Conservation (phyloP, 768 basidiomycete species). For the Termitomyces sp. region DNA sequence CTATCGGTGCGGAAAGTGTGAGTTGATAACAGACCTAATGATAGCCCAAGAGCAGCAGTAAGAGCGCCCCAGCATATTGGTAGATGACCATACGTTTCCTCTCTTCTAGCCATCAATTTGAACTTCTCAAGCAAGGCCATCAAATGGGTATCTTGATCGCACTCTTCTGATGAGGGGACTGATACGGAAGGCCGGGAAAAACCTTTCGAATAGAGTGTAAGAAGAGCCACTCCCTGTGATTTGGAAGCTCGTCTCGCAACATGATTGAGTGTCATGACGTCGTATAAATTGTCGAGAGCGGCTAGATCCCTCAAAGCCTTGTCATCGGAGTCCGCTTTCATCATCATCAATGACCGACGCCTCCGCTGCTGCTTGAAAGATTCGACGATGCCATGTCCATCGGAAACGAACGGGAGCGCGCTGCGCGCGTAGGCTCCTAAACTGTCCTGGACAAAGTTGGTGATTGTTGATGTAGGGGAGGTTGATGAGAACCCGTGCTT, state of each 20-base stretch:
- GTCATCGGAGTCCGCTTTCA: constrained; percentile 12
- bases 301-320: constrained; percentile 37
- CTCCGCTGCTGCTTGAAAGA: constrained; percentile 11
- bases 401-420: constrained; percentile 75
- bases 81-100: constrained; percentile 72
- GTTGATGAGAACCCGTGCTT: constrained; percentile 72
- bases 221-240: constrained; percentile 87
- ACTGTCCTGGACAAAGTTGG: constrained; percentile 66
- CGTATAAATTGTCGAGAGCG: constrained; percentile 71
- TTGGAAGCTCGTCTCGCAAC: constrained; percentile 83
- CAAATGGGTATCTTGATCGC: constrained; percentile 22
- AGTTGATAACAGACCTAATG: constrained; percentile 45
- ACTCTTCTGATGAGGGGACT: constrained; percentile 10
- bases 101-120: constrained; percentile 62
- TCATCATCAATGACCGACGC: neutral
- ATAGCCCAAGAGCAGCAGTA: constrained; percentile 68
- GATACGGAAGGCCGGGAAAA: constrained; percentile 52
- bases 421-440: constrained; percentile 73
- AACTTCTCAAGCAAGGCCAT: constrained; percentile 53
- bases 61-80: constrained; percentile 90
- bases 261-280: constrained; percentile 86
- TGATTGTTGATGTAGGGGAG: constrained; percentile 22
- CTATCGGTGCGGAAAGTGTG: neutral
- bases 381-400: constrained; percentile 49
- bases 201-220: constrained; percentile 82